phyloP scores from a whole-genome alignment of 1,284 basidiomycete genomes.

The Austropuccinia psidii region DNA sequence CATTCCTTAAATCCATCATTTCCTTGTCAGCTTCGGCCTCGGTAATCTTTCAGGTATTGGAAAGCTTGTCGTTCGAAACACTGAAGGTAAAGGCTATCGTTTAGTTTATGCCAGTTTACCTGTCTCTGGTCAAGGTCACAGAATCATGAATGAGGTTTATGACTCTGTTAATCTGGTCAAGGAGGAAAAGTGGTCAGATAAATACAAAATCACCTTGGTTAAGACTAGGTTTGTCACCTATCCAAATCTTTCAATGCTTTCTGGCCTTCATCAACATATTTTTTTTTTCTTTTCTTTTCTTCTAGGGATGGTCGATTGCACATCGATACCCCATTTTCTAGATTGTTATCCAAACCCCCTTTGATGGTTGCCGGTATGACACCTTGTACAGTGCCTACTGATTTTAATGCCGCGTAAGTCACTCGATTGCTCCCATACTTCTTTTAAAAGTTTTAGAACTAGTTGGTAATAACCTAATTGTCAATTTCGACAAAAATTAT shows the following conservation, averaged over 20 bases:
- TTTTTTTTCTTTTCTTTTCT: not conserved
- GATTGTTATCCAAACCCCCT: conserved; percentile 86
- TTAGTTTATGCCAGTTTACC: conserved; percentile 64
- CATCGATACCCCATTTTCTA: conserved; percentile 92
- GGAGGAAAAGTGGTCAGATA: conserved; percentile 85
- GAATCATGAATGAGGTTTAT: conserved; percentile 63
- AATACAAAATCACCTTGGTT: conserved; percentile 73
- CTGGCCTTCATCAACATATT: too few species aligned
- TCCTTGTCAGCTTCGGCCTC: conserved; percentile 62
- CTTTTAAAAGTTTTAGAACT: conserved; percentile 81
- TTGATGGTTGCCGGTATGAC: conserved; percentile 97
- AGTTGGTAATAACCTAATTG: too few species aligned
- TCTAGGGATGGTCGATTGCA: conserved; percentile 81
- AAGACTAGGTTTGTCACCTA: conserved; percentile 64
- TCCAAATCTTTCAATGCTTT: conserved; percentile 11
- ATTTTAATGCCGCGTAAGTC: conserved; percentile 42
- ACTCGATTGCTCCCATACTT: not conserved
- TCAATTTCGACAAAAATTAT: too few species aligned
- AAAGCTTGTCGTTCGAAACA: conserved; percentile 75
- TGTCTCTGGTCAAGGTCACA: conserved; percentile 70
- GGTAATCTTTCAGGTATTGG: conserved; percentile 91
- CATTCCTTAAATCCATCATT: too few species aligned
- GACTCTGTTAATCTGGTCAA: conserved; percentile 59
- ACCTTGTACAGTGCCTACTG: conserved; percentile 44
- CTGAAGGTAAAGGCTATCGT: conserved; percentile 86